Evolutionary conservation across 1,284 basidiomycete species (phyloP), one percentile per base, ranked within the genome.

Genomic region (Apiotrichum sp.): DNA sequence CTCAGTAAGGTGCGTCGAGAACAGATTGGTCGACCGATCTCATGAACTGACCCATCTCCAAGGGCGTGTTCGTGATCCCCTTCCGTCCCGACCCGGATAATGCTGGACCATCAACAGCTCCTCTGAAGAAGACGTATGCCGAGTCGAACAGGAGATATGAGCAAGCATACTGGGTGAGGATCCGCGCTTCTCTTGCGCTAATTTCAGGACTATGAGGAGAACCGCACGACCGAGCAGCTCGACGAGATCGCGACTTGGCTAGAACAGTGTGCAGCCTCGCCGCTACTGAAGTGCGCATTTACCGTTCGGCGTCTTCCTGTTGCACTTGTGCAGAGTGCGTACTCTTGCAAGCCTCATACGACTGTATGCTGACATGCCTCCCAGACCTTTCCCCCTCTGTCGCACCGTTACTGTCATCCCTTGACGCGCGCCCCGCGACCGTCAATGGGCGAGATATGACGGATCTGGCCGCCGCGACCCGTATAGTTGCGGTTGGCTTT

Each of bases 11-110:
- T 71, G 9, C 10, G 40, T 41, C 8, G 8, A 38, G 13, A 38
- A 13, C 36, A 8, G n/a, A 41, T 14, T 6, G 14, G 36, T 9
- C 2, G 2, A 14, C 3, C 11, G 0, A 13, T 13, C 13, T n/a
- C 16, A 6, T 2, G 9, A 2, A 32, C 54, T 59, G 43, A 59
- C 22, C 22, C 43, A n/a, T 8, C 36, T 1, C 29, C 4, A 22
- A 72, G 70, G 70, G 70, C 39, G 66, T 72, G 6, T 68, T 68
- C 53, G 62, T 70, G 43, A 44, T 71, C 16, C 68, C 69, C 13
- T 71, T 63, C 55, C 22, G 22, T 22, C 22, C 22, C 22, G 22
- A 22, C 22, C 22, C 22, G 22, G 22, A 22, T 22, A 22, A 22
- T 22, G 22, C 22, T 22, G 22, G 22, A 22, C 22, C 22, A 22